A percentile compares a stretch with the other conserved stretches of the same genome.
Evolutionary conservation across 139 green algal species (phyloP).

Genomic region (Picochlorum sp.): DNA sequence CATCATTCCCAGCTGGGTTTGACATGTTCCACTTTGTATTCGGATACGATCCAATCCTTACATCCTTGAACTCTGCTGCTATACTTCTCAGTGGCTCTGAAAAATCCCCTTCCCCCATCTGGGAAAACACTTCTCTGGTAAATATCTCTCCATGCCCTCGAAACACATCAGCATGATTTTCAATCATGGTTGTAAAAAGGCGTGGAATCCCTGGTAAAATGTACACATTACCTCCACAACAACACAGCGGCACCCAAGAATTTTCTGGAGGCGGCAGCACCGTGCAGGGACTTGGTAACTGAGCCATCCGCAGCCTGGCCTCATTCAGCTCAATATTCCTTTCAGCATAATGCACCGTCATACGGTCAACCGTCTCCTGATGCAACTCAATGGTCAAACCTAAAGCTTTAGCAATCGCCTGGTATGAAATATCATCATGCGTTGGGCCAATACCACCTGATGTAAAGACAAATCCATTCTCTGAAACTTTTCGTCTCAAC

Average conservation of each 20-base stretch:
- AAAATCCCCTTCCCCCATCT: constrained; percentile 40
- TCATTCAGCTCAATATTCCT: constrained; percentile 68
- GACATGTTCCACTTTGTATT: constrained; percentile 19
- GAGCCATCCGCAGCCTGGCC: constrained; percentile 64
- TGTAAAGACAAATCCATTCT: constrained; percentile 60
- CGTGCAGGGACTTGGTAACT: constrained; percentile 8
- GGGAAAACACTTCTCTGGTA: constrained; percentile 18
- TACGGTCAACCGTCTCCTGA: constrained; percentile 47
- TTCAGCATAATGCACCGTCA: constrained; percentile 49
- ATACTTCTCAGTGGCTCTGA: constrained; percentile 21
- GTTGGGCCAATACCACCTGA: constrained; percentile 78
- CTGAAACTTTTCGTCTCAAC: constrained; percentile 45
- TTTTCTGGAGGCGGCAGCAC: constrained; percentile 29
- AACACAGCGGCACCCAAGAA: constrained; percentile 66
- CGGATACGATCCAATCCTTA: constrained; percentile 45
- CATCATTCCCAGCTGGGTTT: constrained; percentile 1
- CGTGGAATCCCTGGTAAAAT: constrained; percentile 67
- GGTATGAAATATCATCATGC: constrained; percentile 84
- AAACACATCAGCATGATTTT: constrained; percentile 37
- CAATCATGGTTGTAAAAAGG: constrained; percentile 63
- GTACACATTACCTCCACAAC: constrained; percentile 26
- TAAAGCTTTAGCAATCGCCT: constrained; percentile 49
- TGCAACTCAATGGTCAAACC: constrained; percentile 42
- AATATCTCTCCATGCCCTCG: constrained; percentile 10
- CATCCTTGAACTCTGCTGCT: constrained; percentile 19